Percentiles rank a stretch among this genome's conserved stretches.
Conservation (phyloP, 805 yeast species). For the Saccharomyces eubayanus region DNA sequence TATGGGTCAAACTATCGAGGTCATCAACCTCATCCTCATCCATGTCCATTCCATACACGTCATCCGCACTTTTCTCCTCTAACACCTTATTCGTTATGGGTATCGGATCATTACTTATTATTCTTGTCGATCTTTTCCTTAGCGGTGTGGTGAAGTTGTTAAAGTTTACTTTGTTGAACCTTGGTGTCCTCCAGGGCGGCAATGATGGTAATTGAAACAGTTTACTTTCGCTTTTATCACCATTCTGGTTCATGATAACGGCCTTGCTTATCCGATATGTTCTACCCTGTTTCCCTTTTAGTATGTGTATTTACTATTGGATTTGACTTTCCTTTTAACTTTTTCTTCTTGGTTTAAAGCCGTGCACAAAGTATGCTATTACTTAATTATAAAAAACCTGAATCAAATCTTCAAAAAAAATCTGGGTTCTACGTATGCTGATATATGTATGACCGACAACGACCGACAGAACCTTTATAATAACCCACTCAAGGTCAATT, state of each 20-base stretch:
- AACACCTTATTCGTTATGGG: background rate
- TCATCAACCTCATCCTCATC: background rate
- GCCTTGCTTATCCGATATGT: background rate
- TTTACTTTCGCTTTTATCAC: background rate
- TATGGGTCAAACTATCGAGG: background rate
- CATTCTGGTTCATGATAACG: background rate
- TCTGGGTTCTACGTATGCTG: background rate
- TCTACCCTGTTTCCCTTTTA: background rate
- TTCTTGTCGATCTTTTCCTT: slow-evolving; percentile 9
- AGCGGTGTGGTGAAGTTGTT: slow-evolving; percentile 18
- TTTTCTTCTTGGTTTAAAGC: background rate
- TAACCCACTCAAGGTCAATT: slow-evolving; percentile 65
- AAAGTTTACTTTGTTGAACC: slow-evolving; percentile 6
- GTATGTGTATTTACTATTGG: background rate
- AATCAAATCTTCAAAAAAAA: background rate
- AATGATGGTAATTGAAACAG: slow-evolving; percentile 21
- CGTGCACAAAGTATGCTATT: background rate
- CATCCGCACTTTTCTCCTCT: slow-evolving; percentile 1
- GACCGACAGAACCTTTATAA: slow-evolving; percentile 25
- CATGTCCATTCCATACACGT: background rate
- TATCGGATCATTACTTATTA: background rate
- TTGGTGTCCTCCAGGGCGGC: slow-evolving; percentile 26
- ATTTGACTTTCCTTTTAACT: background rate
- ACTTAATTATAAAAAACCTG: background rate
- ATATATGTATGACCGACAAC: background rate